These are phyloP conservation scores for Russula dissimulans DNA, from an alignment of 768 basidiomycete genomes.

Conservation along the genomic window DNA sequence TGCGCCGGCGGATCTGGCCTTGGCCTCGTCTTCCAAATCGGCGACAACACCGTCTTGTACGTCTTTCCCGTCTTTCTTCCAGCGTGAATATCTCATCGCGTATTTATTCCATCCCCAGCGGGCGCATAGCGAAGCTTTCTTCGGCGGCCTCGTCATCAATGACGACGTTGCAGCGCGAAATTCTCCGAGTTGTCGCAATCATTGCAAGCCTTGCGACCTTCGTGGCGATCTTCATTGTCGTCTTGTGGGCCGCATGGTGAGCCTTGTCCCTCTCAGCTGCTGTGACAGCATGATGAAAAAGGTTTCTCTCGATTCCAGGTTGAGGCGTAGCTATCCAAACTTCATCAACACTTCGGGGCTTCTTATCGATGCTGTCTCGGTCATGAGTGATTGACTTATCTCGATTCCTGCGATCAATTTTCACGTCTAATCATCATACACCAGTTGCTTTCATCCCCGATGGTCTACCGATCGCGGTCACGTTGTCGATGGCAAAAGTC, in stretches of 20 bases:
- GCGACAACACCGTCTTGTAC: conserved; percentile 43
- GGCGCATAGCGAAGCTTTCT: conserved; percentile 34
- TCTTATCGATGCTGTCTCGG: conserved; percentile 49
- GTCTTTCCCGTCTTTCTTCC: conserved; percentile 21
- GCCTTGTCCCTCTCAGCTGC: conserved; percentile 8
- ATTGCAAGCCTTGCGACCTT: conserved; percentile 38
- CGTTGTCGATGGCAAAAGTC: conserved; percentile 39
- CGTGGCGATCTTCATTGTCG: conserved; percentile 43
- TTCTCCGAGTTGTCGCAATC: conserved; percentile 46
- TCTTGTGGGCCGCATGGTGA: conserved; percentile 36
- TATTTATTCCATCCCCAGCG: conserved; percentile 16
- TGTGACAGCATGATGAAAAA: conserved; percentile 4
- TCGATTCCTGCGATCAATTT: background rate
- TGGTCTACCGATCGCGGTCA: conserved; percentile 45
- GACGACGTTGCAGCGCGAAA: conserved; percentile 47
- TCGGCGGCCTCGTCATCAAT: conserved; percentile 24
- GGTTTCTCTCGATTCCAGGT: conserved; percentile 27
- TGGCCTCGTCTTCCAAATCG: conserved; percentile 41
- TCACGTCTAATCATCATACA: background rate
- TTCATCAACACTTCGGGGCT: conserved; percentile 44
- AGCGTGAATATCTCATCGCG: background rate
- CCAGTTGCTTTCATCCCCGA: conserved; percentile 43
- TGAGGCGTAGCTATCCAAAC: conserved; percentile 31
- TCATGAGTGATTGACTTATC: conserved; percentile 29
- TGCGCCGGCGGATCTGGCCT: conserved; percentile 40